phyloP scores from a whole-genome alignment of 306 rosid species.

The Trifolium fragiferum region DNA sequence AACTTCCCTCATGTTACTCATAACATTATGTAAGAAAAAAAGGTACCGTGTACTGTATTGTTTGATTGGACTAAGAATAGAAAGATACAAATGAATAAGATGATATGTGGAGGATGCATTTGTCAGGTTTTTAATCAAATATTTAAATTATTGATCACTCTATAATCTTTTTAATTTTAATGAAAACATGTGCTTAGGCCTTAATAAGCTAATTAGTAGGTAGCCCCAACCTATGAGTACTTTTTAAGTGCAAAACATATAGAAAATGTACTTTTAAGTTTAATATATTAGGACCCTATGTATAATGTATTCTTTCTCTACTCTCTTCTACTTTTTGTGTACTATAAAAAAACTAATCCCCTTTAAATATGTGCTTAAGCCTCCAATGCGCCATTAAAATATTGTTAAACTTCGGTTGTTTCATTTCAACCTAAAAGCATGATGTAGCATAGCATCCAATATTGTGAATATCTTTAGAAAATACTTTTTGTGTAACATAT shows the following conservation, averaged over 20 bases:
- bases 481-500: constrained; percentile 32
- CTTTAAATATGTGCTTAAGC: constrained; percentile 51
- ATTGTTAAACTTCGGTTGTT: constrained; percentile 32
- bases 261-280: constrained; percentile 35
- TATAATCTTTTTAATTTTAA: not conserved
- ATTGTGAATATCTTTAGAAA: constrained; percentile 6
- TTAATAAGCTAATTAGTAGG: constrained; percentile 45
- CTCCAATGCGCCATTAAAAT: constrained; percentile 28
- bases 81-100: constrained; percentile 35
- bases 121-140: not conserved
- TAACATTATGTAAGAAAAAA: not conserved
- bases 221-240: constrained; percentile 1
- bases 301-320: constrained; percentile 21
- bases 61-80: constrained; percentile 23
- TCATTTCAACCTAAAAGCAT: constrained; percentile 42
- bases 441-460: constrained; percentile 40
- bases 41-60: no score
- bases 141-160: constrained; percentile 10
- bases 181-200: constrained; percentile 43
- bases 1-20: no score
- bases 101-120: constrained; percentile 19
- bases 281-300: constrained; percentile 26
- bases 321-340: constrained; percentile 32
- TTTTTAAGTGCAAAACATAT: constrained; percentile 12
- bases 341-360: constrained; percentile 31